Evolutionary conservation across 768 basidiomycete genomes (phyloP).

Genomic region (Guyanaporus albipodus): DNA sequence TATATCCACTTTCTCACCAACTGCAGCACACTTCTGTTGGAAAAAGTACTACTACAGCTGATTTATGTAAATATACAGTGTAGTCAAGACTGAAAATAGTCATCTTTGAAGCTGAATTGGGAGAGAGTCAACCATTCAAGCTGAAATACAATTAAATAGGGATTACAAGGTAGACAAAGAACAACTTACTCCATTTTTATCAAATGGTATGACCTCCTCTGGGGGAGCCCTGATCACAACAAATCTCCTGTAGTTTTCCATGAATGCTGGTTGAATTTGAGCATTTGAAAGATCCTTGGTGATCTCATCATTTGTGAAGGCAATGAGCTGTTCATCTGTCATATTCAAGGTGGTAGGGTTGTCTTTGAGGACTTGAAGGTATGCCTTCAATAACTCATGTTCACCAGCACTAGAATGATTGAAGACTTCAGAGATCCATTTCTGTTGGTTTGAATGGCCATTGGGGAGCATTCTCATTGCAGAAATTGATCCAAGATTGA

Average conservation of each 20-base stretch:
- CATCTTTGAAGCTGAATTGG: slow-evolving; percentile 58
- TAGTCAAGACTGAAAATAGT: slow-evolving; percentile 38
- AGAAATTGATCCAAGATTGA: slow-evolving; percentile 56
- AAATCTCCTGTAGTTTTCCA: slow-evolving; percentile 61
- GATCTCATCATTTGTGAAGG: slow-evolving; percentile 44
- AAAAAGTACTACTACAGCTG: too few relatives aligned
- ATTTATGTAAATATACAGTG: too few relatives aligned
- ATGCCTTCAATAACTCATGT: slow-evolving; percentile 40
- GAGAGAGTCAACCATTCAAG: slow-evolving; percentile 49
- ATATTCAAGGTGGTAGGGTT: slow-evolving; percentile 33
- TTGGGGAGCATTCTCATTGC: slow-evolving; percentile 47
- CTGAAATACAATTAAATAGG: slow-evolving; percentile 32
- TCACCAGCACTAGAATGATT: slow-evolving; percentile 17
- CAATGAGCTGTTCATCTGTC: slow-evolving; percentile 31
- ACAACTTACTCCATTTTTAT: slow-evolving; percentile 45
- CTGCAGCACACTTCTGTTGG: too few relatives aligned
- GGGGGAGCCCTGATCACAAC: slow-evolving; percentile 48
- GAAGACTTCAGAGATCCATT: slow-evolving; percentile 26
- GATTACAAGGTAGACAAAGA: neutral
- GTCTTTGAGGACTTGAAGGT: slow-evolving; percentile 27
- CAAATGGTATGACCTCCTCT: slow-evolving; percentile 25
- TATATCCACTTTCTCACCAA: too few relatives aligned
- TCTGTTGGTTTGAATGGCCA: slow-evolving; percentile 20
- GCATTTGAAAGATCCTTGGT: slow-evolving; percentile 46
- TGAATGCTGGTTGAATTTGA: slow-evolving; percentile 61